Conservation (phyloP, 495 filamentous ascomycete genomes). For the Hyaloscypha bicolor region DNA sequence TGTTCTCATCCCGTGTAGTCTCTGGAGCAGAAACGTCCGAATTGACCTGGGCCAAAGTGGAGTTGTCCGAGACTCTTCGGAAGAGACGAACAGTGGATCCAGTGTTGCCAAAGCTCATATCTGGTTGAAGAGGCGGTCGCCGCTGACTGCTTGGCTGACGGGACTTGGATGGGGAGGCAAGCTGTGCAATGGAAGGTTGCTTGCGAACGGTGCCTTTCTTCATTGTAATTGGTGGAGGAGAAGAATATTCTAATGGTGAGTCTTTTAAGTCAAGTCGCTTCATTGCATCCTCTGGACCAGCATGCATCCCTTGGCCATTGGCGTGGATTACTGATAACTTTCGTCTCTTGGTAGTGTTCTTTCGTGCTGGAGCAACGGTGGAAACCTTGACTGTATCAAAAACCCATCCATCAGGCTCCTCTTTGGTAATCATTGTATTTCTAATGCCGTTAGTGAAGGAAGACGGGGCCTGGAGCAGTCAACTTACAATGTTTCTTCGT, state of each 20-base stretch:
- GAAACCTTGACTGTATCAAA: conserved; percentile 90
- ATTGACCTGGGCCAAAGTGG: conserved; percentile 35
- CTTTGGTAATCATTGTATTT: conserved; percentile 66
- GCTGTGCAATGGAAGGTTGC: conserved; percentile 54
- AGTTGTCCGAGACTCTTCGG: conserved; percentile 78
- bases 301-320: conserved; percentile 33
- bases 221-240: conserved; percentile 49
- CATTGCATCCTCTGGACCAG: conserved; percentile 54
- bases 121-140: conserved; percentile 78
- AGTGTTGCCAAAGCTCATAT: conserved; percentile 88
- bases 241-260: conserved; percentile 51
- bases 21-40: conserved; percentile 23
- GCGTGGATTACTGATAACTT: conserved; percentile 49
- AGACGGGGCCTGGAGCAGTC: conserved; percentile 33
- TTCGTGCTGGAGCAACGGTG: conserved; percentile 38
- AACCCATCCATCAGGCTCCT: conserved; percentile 89
- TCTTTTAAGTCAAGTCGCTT: conserved; percentile 63
- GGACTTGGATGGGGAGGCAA: conserved; percentile 41
- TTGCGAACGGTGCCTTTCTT: conserved; percentile 51
- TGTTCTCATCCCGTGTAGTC: conserved; percentile 29
- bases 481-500: conserved; percentile 81
- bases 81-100: conserved; percentile 89
- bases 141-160: conserved; percentile 53
- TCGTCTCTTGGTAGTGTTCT: conserved; percentile 33
- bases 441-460: conserved; percentile 20